Percentiles rank a stretch among this genome's conserved stretches.
Evolutionary conservation across 345 rosid species (phyloP).

Genomic region (Eucalyptus viminalis): DNA sequence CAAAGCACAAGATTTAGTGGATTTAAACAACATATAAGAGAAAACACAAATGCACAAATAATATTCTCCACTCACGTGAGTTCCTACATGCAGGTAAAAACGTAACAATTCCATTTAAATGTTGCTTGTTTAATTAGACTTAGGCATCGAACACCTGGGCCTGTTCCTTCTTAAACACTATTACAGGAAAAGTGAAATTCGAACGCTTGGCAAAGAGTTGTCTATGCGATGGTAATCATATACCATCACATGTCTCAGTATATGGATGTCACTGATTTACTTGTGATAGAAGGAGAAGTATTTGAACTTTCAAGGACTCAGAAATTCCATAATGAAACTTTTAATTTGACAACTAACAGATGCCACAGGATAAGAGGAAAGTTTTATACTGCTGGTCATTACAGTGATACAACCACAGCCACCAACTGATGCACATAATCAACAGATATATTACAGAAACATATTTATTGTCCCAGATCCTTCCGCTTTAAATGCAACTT

Average conservation of each 20-base stretch:
- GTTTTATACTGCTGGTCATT: not conserved
- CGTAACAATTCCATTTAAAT: not conserved
- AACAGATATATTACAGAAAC: not conserved
- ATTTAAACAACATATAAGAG: not conserved
- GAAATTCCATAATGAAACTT: not conserved
- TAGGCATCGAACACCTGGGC: not conserved
- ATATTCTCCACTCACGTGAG: not conserved
- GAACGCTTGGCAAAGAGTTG: not conserved
- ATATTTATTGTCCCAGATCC: not conserved
- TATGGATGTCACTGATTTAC: not conserved
- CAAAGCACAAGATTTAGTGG: not conserved
- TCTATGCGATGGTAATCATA: not conserved
- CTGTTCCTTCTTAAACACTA: not conserved
- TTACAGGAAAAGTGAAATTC: not conserved
- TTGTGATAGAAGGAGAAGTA: not conserved
- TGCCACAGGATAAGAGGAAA: not conserved
- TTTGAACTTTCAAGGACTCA: not conserved
- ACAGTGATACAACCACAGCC: not conserved
- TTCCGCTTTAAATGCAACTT: not conserved
- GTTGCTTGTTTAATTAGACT: not conserved
- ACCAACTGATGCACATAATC: not conserved
- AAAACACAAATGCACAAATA: not conserved
- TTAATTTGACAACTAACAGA: not conserved
- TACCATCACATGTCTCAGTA: not conserved
- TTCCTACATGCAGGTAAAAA: not conserved